These are phyloP conservation scores for Venturia aucupariae DNA, from an alignment of 2,329 filamentous ascomycete genomes.

Conservation along the genomic window DNA sequence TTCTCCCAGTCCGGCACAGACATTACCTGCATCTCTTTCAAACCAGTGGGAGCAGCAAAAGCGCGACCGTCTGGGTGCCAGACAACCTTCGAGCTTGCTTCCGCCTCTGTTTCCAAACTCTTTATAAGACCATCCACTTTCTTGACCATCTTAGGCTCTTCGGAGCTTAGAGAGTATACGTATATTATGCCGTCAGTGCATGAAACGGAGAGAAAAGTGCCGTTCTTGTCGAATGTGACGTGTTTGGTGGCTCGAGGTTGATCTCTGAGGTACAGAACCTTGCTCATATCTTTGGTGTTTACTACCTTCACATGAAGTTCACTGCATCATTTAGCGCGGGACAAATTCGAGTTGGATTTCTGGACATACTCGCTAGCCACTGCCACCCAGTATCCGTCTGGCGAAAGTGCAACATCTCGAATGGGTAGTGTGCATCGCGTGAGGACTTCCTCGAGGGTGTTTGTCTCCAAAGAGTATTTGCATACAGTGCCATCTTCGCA, in stretches of 20 bases:
- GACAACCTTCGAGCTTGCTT: constrained; percentile 62
- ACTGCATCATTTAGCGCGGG: constrained; percentile 27
- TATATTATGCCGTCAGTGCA: constrained; percentile 86
- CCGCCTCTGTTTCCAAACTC: constrained; percentile 64
- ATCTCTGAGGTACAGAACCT: constrained; percentile 69
- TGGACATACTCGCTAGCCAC: constrained; percentile 76
- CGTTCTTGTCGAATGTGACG: constrained; percentile 75
- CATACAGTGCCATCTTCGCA: constrained; percentile 95
- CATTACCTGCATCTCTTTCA: constrained; percentile 66
- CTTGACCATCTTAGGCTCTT: constrained; percentile 70
- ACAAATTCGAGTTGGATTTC: not conserved
- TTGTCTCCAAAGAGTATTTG: constrained; percentile 72
- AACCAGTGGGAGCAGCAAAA: constrained; percentile 69
- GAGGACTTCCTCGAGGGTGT: constrained; percentile 70
- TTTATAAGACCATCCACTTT: constrained; percentile 82
- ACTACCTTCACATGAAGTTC: constrained; percentile 88
- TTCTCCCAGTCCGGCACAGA: constrained; percentile 86
- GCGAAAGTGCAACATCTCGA: constrained; percentile 73
- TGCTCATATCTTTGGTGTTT: constrained; percentile 66
- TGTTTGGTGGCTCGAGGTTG: constrained; percentile 86
- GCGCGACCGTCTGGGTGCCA: constrained; percentile 96
- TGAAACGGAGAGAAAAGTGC: constrained; percentile 66
- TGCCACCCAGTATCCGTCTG: constrained; percentile 77
- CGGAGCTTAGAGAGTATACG: constrained; percentile 71
- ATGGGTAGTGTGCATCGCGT: constrained; percentile 78